phyloP scores from a whole-genome alignment of 2,329 filamentous ascomycete genomes.

The Trichoderma asperellum region DNA sequence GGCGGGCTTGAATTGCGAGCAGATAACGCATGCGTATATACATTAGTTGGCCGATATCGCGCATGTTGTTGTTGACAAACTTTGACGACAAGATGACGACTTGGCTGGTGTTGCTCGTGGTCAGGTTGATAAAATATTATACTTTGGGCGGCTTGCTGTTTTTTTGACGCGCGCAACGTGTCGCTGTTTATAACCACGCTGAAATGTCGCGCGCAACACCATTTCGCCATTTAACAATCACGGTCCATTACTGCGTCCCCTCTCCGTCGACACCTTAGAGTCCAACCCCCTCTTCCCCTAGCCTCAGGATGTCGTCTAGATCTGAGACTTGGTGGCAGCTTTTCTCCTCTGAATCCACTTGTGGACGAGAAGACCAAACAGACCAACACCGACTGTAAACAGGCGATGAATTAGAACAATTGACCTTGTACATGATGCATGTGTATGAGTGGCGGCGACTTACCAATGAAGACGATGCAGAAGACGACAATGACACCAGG shows the following conservation, averaged over 20 bases:
- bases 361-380: conserved; percentile 41
- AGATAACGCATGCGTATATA: conserved; percentile 20
- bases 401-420: conserved; percentile 30
- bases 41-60: conserved; percentile 20
- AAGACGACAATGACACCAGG: conserved; percentile 50
- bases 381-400: conserved; percentile 40
- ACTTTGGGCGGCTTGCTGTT: conserved; percentile 10
- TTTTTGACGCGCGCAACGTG: conserved; percentile 18
- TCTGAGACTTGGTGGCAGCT: conserved; percentile 40
- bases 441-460: conserved; percentile 26
- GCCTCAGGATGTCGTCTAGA: conserved; percentile 31
- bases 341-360: conserved; percentile 42
- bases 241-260: conserved; percentile 29
- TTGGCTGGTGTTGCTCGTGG: conserved; percentile 25
- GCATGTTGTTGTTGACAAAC: conserved; percentile 12
- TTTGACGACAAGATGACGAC: conserved; percentile 24
- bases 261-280: conserved; percentile 18
- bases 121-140: conserved; percentile 16
- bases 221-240: conserved; percentile 30
- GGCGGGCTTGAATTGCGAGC: background rate
- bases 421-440: background rate
- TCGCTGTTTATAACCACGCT: conserved; percentile 26
- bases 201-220: conserved; percentile 30
- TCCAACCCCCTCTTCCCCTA: conserved; percentile 24
- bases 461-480: conserved; percentile 49